Evolutionary conservation across 139 green algal genomes (phyloP).

Genomic region (Closterium sp.): DNA sequence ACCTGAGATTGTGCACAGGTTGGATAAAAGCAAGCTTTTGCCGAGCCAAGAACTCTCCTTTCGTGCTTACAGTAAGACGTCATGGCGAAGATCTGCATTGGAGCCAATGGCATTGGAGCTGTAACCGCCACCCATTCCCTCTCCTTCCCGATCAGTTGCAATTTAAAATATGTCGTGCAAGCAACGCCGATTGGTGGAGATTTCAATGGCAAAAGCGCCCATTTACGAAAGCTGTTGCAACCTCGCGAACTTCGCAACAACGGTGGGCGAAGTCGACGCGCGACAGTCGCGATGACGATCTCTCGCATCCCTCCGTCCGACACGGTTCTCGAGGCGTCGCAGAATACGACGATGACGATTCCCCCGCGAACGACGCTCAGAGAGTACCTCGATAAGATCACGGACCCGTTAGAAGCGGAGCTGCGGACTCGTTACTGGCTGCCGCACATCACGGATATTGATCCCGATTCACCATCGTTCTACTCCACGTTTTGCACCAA

Average conservation of each 20-base stretch:
- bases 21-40: too few relatives aligned
- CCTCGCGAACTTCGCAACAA: background rate
- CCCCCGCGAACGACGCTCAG: constrained; percentile 6
- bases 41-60: too few relatives aligned
- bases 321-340: background rate
- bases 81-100: background rate
- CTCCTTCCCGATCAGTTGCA: background rate
- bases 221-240: background rate
- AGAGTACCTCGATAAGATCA: constrained; percentile 16
- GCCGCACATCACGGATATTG: constrained; percentile 30
- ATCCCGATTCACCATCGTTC: background rate
- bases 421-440: constrained; percentile 28
- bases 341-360: constrained; percentile 3
- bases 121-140: background rate
- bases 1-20: too few relatives aligned
- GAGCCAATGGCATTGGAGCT: too few relatives aligned
- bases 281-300: background rate
- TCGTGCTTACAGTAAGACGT: background rate
- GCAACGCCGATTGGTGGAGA: background rate
- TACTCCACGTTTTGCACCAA: constrained; percentile 40
- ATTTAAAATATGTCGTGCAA: background rate
- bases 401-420: constrained; percentile 22
- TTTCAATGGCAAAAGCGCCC: background rate
- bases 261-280: background rate
- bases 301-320: background rate